Evolutionary conservation across 176 grass and related monocot species (phyloP).

Genomic region (Tillandsia leiboldiana): DNA sequence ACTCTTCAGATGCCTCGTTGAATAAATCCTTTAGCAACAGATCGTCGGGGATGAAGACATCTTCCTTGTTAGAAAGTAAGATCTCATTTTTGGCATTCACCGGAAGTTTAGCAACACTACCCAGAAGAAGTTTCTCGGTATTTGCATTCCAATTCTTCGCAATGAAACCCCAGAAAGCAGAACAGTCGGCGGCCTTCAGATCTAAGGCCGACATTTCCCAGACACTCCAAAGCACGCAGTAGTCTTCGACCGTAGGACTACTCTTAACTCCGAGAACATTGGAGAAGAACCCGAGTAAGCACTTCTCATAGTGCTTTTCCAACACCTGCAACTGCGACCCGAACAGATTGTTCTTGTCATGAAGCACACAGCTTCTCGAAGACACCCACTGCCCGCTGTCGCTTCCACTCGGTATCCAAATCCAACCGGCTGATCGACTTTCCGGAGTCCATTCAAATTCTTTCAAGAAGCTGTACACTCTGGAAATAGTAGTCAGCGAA

Average conservation of each 20-base stretch:
- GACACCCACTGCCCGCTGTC: slow-evolving; percentile 44
- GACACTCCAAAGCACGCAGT: slow-evolving; percentile 34
- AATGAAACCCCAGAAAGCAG: slow-evolving; percentile 47
- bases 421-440: slow-evolving; percentile 23
- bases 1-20: slow-evolving; percentile 14
- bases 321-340: slow-evolving; percentile 29
- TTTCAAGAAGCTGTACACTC: slow-evolving; percentile 48
- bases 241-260: slow-evolving; percentile 28
- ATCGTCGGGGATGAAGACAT: slow-evolving; percentile 62
- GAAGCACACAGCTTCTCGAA: slow-evolving; percentile 29
- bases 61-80: slow-evolving; percentile 24
- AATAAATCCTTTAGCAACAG: slow-evolving; percentile 50
- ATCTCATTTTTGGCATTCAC: slow-evolving; percentile 22
- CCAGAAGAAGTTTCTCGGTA: slow-evolving; percentile 21
- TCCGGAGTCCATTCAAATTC: slow-evolving; percentile 31
- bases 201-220: slow-evolving; percentile 35
- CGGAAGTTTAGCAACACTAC: slow-evolving; percentile 32
- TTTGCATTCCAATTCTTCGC: slow-evolving; percentile 25
- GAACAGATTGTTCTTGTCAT: slow-evolving; percentile 39
- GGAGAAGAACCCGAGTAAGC: slow-evolving; percentile 41
- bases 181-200: slow-evolving; percentile 26
- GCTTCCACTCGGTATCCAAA: slow-evolving; percentile 41
- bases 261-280: slow-evolving; percentile 22
- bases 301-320: slow-evolving; percentile 41
- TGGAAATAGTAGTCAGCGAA: slow-evolving; percentile 27